Percentiles rank a stretch among this genome's conserved stretches.
phyloP scores from a whole-genome alignment of 2,329 filamentous ascomycete species.

The Phyllosticta citrichinensis region DNA sequence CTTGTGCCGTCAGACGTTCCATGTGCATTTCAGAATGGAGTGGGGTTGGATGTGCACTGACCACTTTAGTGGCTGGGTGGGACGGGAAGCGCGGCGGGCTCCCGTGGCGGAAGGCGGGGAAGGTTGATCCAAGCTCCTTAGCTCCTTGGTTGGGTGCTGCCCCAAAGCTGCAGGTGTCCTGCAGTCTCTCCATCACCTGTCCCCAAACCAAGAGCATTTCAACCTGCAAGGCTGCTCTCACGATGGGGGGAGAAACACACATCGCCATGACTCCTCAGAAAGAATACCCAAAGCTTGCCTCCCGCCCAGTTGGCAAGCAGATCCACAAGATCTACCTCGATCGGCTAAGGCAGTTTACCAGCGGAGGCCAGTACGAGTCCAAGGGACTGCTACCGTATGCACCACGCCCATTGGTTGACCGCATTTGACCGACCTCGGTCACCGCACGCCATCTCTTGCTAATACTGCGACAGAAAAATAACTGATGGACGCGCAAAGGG shows the following conservation, averaged over 20 bases:
- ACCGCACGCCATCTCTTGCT: background rate
- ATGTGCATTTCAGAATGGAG: background rate
- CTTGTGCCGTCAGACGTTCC: background rate
- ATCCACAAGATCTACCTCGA: conserved; percentile 80
- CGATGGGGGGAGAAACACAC: conserved; percentile 28
- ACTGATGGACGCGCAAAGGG: conserved; percentile 59
- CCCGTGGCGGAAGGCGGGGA: background rate
- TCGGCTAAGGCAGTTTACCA: conserved; percentile 72
- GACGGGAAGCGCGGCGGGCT: background rate
- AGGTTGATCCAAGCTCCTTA: background rate
- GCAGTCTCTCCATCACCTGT: background rate
- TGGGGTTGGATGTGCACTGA: background rate
- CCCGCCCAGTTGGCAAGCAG: conserved; percentile 31
- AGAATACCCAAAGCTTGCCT: conserved; percentile 24
- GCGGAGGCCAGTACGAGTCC: conserved; percentile 57
- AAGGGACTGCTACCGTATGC: conserved; percentile 63
- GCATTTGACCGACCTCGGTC: background rate
- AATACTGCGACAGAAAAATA: conserved; percentile 48
- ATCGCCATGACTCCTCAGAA: conserved; percentile 20
- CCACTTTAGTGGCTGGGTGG: background rate
- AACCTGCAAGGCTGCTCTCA: conserved; percentile 1
- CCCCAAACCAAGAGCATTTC: background rate
- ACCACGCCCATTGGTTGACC: conserved; percentile 5
- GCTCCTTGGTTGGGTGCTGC: background rate
- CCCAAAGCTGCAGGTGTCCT: background rate